phyloP scores from a whole-genome alignment of 768 basidiomycete species.

The Epithele typhae region DNA sequence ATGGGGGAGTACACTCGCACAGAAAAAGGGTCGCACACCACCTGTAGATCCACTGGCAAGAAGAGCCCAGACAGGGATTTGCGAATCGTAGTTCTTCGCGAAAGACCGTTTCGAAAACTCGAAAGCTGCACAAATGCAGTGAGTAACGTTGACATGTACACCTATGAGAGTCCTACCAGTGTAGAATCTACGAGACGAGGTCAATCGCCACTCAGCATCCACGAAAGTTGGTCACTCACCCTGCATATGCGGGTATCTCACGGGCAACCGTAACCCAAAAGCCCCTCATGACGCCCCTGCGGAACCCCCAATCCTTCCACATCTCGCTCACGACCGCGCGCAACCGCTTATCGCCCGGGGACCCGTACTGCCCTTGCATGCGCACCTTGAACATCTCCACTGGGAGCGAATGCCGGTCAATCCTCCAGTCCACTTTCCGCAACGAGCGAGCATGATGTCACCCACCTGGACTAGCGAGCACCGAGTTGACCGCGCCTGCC shows the following conservation, averaged over 20 bases:
- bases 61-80: conserved; percentile 82
- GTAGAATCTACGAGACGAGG: conserved; percentile 79
- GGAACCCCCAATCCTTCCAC: conserved; percentile 84
- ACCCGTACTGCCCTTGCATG: conserved; percentile 96
- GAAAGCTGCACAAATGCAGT: conserved; percentile 64
- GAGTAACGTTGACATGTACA: no score
- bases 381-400: conserved; percentile 99
- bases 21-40: conserved; percentile 47
- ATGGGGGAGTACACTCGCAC: neutral
- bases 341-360: conserved; percentile 71
- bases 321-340: conserved; percentile 70
- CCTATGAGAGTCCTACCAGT: no score
- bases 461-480: conserved; percentile 86
- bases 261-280: conserved; percentile 95
- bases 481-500: conserved; percentile 87
- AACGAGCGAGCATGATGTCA: neutral
- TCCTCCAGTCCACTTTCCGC: no score
- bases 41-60: conserved; percentile 81
- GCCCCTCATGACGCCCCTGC: conserved; percentile 90
- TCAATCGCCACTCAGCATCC: no score
- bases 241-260: conserved; percentile 96
- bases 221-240: conserved; percentile 46
- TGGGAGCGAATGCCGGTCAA: conserved; percentile 31
- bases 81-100: conserved; percentile 51
- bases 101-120: conserved; percentile 87